Evolutionary conservation across 164 flowering plant genomes (phyloP).

Genomic region (Magnolia changhungtana): DNA sequence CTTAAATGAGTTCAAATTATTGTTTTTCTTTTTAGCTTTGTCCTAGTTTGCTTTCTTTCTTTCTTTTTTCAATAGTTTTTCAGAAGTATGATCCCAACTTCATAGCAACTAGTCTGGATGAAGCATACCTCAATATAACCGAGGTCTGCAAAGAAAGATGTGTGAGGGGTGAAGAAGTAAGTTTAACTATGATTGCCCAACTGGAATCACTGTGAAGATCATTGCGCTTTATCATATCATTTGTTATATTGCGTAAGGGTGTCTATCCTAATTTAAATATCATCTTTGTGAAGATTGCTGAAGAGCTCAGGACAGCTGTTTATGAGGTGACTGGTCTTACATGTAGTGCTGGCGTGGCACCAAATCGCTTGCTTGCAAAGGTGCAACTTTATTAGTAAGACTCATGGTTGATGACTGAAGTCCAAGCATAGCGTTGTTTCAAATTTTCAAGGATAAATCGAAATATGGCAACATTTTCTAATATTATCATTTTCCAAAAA

Average conservation of each 20-base stretch:
- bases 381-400: conserved; percentile 26
- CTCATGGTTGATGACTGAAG: background rate
- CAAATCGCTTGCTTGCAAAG: conserved; percentile 97
- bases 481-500: no score
- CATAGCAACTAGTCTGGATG: conserved; percentile 90
- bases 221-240: background rate
- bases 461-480: no score
- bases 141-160: conserved; percentile 66
- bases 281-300: conserved; percentile 55
- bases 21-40: background rate
- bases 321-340: conserved; percentile 81
- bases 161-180: conserved; percentile 62
- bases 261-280: background rate
- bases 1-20: background rate
- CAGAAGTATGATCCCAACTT: conserved; percentile 79
- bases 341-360: conserved; percentile 97
- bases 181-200: conserved; percentile 14
- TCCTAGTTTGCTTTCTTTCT: background rate
- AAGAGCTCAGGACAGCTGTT: conserved; percentile 67
- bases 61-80: conserved; percentile 45
- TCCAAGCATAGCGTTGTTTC: background rate
- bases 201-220: background rate
- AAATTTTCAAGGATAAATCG: no score
- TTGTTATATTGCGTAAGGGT: background rate
- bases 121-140: conserved; percentile 94